Conservation (phyloP, 768 basidiomycete genomes). For the Russula olivacea region DNA sequence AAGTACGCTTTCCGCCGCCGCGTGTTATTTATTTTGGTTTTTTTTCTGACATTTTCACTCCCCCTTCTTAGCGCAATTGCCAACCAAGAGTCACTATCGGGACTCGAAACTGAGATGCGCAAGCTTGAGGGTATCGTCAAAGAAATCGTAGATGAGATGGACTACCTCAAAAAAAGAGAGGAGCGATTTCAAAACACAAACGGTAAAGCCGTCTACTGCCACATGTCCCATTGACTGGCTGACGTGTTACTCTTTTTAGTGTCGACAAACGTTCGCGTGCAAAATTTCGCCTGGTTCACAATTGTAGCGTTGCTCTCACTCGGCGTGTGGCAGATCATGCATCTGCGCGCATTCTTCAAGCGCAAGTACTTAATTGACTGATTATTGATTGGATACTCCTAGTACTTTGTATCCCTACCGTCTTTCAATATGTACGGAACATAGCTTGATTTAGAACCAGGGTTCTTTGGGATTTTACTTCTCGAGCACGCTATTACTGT, state of each 20-base stretch:
- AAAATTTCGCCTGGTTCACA: constrained; percentile 89
- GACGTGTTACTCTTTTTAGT: constrained; percentile 40
- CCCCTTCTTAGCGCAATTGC: constrained; percentile 82
- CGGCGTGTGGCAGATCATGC: constrained; percentile 93
- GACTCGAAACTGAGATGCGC: constrained; percentile 96
- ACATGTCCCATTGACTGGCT: not conserved
- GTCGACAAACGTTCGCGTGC: constrained; percentile 87
- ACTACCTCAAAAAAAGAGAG: constrained; percentile 87
- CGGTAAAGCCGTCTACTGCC: constrained; percentile 45
- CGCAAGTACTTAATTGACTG: constrained; percentile 88
- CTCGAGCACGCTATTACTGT: not conserved
- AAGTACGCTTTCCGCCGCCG: constrained; percentile 55
- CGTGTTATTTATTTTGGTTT: not conserved
- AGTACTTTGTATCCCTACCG: constrained; percentile 2
- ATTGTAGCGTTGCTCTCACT: constrained; percentile 69
- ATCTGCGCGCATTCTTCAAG: constrained; percentile 93
- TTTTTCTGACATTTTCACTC: not conserved
- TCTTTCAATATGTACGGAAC: constrained; percentile 9
- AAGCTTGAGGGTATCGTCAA: constrained; percentile 93
- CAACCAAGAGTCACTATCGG: constrained; percentile 93
- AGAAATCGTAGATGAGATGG: constrained; percentile 91
- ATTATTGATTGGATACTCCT: constrained; percentile 22
- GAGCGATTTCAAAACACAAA: constrained; percentile 85
- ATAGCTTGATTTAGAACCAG: not conserved
- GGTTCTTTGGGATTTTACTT: not conserved